These are phyloP conservation scores for Trypanosoma melophagium DNA, from an alignment of 208 protist species.

Conservation along the genomic window DNA sequence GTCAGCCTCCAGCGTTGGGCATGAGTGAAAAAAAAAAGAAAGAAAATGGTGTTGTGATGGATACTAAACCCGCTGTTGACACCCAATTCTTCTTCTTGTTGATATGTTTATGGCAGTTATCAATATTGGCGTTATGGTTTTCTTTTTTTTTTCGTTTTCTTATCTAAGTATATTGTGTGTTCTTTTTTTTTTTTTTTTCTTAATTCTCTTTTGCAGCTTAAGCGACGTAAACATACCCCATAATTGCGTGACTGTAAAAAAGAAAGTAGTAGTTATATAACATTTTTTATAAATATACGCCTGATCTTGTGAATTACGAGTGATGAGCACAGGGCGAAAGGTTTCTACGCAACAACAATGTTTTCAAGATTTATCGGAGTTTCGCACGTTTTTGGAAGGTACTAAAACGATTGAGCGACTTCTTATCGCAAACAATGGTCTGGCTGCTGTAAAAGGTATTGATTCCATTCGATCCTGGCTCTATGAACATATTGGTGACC, in stretches of 20 bases:
- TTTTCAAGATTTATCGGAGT: constrained; percentile 47
- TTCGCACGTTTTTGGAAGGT: constrained; percentile 60
- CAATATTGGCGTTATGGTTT: not conserved
- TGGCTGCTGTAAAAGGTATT: constrained; percentile 98
- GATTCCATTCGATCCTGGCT: constrained; percentile 96
- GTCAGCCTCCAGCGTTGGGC: constrained; percentile 11
- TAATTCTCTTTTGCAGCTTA: not conserved
- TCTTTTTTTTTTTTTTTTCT: not conserved
- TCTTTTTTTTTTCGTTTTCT: not conserved
- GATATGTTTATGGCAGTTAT: too few species aligned
- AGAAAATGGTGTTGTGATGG: not conserved
- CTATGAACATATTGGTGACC: constrained; percentile 95
- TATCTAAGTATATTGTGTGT: not conserved
- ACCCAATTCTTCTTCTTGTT: too few species aligned
- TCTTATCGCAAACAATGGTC: constrained; percentile 98
- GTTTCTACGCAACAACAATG: not conserved
- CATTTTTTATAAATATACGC: not conserved
- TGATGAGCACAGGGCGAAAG: not conserved
- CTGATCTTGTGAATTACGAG: too few species aligned
- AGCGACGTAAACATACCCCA: not conserved
- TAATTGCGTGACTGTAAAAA: not conserved
- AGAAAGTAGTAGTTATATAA: not conserved
- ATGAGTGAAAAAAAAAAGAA: too few species aligned
- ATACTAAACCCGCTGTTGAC: too few species aligned
- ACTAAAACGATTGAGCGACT: constrained; percentile 79